Evolutionary conservation across 352 stramenopile species (phyloP).

Genomic region (Globisporangium paddicum): DNA sequence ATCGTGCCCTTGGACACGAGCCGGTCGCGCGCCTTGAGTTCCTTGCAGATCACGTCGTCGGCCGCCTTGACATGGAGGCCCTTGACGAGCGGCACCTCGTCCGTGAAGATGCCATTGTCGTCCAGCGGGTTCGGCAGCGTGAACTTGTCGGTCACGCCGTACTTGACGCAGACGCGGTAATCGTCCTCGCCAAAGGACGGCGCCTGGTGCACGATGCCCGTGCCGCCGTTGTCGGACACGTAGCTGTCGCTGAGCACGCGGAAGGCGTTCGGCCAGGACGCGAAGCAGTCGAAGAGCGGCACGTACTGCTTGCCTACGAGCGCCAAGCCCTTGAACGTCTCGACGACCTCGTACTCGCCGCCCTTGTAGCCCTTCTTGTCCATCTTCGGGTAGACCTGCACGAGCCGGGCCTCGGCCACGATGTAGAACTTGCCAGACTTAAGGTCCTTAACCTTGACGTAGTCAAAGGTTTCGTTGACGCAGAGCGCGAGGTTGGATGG

Average conservation of each 20-base stretch:
- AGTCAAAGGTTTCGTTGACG: constrained; percentile 95
- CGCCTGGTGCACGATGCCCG: constrained; percentile 98
- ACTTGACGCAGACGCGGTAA: constrained; percentile 97
- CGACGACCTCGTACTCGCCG: constrained; percentile 90
- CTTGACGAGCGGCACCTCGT: constrained; percentile 89
- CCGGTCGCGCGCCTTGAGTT: constrained; percentile 93
- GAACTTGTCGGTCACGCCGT: constrained; percentile 95
- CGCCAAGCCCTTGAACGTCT: constrained; percentile 88
- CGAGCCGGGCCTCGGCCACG: constrained; percentile 90
- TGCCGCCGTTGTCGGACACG: constrained; percentile 96
- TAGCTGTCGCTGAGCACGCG: constrained; percentile 97
- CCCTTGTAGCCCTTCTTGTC: constrained; percentile 96
- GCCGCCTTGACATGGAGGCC: constrained; percentile 98
- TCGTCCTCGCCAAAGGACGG: constrained; percentile 99
- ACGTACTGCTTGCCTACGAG: constrained; percentile 96
- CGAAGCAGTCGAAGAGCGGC: constrained; percentile 97
- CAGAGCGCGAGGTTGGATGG: constrained; percentile 98
- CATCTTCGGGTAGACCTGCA: constrained; percentile 97
- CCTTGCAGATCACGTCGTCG: constrained; percentile 95
- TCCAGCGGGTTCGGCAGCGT: constrained; percentile 96
- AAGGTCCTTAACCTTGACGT: constrained; percentile 97
- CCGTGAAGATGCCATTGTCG: constrained; percentile 95
- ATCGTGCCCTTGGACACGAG: constrained; percentile 97
- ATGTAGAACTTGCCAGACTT: constrained; percentile 92
- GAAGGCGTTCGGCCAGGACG: constrained; percentile 89